A percentile compares a stretch with the other conserved stretches of the same genome.
Conservation (phyloP, 345 rosid genomes). For the Carallia brachiata region DNA sequence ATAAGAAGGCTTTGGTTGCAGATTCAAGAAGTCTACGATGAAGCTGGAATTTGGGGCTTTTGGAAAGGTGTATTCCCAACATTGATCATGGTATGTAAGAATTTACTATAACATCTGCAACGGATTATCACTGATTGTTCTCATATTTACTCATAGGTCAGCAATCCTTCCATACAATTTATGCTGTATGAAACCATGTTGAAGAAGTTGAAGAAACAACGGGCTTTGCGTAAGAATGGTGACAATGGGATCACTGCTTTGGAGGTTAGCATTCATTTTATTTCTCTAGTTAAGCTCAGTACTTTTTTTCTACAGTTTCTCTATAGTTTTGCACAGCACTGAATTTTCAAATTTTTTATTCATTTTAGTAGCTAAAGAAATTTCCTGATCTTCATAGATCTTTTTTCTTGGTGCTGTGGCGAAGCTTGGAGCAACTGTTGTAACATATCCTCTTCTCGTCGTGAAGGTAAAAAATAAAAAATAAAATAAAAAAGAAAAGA, state of each 20-base stretch:
- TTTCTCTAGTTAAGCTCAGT: constrained; percentile 2
- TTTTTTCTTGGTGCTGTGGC: constrained; percentile 97
- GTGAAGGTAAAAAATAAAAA: constrained; percentile 57
- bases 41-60: constrained; percentile 86
- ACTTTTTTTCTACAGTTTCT: constrained; percentile 3
- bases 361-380: constrained; percentile 7
- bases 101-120: constrained; percentile 28
- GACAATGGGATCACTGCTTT: constrained; percentile 59
- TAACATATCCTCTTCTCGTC: constrained; percentile 91
- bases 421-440: constrained; percentile 94
- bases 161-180: constrained; percentile 97
- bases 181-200: constrained; percentile 95
- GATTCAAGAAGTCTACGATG: constrained; percentile 82
- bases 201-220: constrained; percentile 70
- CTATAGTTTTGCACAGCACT: background rate
- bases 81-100: constrained; percentile 77
- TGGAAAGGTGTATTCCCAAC: constrained; percentile 97
- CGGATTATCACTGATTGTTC: constrained; percentile 31
- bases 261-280: constrained; percentile 54
- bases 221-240: constrained; percentile 43
- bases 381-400: constrained; percentile 46
- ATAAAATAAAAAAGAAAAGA: background rate
- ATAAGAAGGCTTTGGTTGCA: constrained; percentile 30
- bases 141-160: constrained; percentile 52
- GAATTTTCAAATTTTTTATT: constrained; percentile 3